Evolutionary conservation across 1,284 basidiomycete genomes (phyloP), one percentile per base, ranked within the genome.

Genomic region (Austroboletus novae-zelandiae): DNA sequence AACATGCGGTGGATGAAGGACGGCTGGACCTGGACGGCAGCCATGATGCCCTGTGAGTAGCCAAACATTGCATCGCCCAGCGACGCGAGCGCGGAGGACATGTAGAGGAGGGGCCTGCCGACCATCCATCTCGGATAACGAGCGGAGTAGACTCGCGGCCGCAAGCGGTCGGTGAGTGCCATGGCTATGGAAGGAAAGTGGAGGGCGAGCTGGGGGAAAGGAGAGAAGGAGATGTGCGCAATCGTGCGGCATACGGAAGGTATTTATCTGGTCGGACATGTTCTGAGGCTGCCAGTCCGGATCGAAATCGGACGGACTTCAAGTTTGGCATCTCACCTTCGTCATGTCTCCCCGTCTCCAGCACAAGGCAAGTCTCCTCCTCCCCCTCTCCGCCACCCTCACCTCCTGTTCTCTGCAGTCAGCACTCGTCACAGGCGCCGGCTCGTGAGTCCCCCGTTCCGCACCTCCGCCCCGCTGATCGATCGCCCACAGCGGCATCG

Each of bases 341-440:
- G 15, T 17, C 8, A 88, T 89, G 85, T 65, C 80, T 53, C 83
- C 82, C 55, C 83, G 87, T 66, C 79, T 91, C 61, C 77, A 81
- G 63, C 65, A 89, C 74, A 90, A 83, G 74, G 88, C 83, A 57
- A 52, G 61, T 54, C 40, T 5, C 3, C 8, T 32, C 30, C 15
- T 25, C 31, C 32, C 34, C 25, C 27, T 11, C 14, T 29, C 29
- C 34, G 48, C 17, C 5, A 35, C 17, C 25, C 46, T 57, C 13
- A 65, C 23, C 14, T 40, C 20, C 1, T n/a, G 5, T 29, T 39
- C 27, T 37, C 9, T 23, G 34, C 31, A 13, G 86, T 82, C 82
- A 54, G 87, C 89, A 43, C 75, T 94, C 59, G 76, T 93, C 68
- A 93, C 91, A 23, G 91, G 91, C 59, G 91, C 86, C 49, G 90